phyloP scores from a whole-genome alignment of 139 green algal genomes.

The Chlamydomonas sphaeroides region DNA sequence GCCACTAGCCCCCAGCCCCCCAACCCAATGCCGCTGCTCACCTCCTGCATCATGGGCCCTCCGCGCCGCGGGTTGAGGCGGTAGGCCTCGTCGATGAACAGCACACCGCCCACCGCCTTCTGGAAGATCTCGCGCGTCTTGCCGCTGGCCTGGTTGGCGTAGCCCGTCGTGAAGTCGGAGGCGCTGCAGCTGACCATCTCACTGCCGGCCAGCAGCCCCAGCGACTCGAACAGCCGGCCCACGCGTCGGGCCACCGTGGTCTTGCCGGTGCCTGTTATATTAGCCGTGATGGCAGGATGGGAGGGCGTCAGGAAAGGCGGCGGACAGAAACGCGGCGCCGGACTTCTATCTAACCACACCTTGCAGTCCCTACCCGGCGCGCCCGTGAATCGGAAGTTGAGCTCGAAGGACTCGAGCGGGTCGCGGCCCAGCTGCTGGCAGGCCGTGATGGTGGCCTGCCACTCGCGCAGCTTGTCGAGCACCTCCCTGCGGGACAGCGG shows the following conservation, averaged over 20 bases:
- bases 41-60: constrained; percentile 54
- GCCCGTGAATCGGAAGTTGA: constrained; percentile 56
- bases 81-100: constrained; percentile 71
- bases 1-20: too few relatives aligned
- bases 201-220: constrained; percentile 47
- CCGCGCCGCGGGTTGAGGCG: constrained; percentile 56
- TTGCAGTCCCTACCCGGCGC: constrained; percentile 8
- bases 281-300: too few relatives aligned
- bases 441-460: constrained; percentile 53
- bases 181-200: constrained; percentile 54
- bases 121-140: constrained; percentile 61
- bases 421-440: constrained; percentile 50
- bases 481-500: constrained; percentile 34
- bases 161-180: constrained; percentile 58
- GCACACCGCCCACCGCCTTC: constrained; percentile 49
- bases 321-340: too few relatives aligned
- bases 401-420: constrained; percentile 53
- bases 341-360: too few relatives aligned
- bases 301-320: too few relatives aligned
- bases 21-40: background rate
- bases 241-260: constrained; percentile 59
- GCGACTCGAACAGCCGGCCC: constrained; percentile 52
- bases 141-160: constrained; percentile 42
- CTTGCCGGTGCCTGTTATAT: constrained; percentile 69
- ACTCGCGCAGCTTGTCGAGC: constrained; percentile 52